Conservation (phyloP, 495 filamentous ascomycete genomes). For the Podospora comata region DNA sequence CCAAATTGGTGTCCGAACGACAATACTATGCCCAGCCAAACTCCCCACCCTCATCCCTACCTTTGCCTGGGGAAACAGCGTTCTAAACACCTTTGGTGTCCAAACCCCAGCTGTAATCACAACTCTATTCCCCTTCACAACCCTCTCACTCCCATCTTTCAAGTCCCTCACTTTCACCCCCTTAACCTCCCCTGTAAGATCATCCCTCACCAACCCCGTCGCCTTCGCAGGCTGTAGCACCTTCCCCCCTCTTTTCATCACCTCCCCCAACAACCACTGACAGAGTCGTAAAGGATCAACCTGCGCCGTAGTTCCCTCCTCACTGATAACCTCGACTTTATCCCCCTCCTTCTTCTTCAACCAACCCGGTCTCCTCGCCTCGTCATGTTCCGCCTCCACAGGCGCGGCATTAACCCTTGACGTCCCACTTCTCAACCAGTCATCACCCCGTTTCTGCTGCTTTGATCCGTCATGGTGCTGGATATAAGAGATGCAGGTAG, state of each 20-base stretch:
- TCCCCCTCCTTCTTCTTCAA: constrained; percentile 51
- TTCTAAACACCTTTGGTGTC: constrained; percentile 59
- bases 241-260: constrained; percentile 56
- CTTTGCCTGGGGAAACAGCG: constrained; percentile 58
- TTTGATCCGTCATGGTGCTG: constrained; percentile 25
- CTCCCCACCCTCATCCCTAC: constrained; percentile 53
- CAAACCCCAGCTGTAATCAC: constrained; percentile 68
- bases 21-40: constrained; percentile 69
- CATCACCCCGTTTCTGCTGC: constrained; percentile 42
- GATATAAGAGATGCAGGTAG: constrained; percentile 57
- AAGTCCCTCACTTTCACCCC: constrained; percentile 46
- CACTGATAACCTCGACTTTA: constrained; percentile 59
- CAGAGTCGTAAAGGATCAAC: constrained; percentile 61
- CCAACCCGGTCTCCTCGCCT: constrained; percentile 52
- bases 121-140: constrained; percentile 55
- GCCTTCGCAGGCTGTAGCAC: constrained; percentile 64
- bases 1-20: constrained; percentile 62
- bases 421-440: constrained; percentile 62
- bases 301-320: constrained; percentile 62
- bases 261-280: constrained; percentile 59
- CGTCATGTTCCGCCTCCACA: constrained; percentile 30
- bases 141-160: constrained; percentile 35
- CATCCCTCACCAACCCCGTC: constrained; percentile 50
- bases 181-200: constrained; percentile 39
- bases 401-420: constrained; percentile 60